Conservation (phyloP, 2,329 filamentous ascomycete genomes). For the Sclerotinia subarctica region DNA sequence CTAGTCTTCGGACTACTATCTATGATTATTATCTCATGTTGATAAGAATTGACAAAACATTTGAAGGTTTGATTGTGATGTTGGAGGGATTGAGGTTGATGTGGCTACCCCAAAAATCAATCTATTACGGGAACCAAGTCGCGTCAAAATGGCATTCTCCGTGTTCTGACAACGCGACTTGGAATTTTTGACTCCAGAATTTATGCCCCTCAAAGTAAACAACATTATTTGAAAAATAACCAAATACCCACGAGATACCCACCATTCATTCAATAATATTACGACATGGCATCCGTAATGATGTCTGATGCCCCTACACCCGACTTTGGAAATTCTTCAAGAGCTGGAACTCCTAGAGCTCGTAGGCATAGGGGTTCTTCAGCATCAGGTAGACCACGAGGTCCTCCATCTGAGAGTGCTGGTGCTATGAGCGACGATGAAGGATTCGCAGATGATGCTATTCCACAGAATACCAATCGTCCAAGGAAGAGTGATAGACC, state of each 20-base stretch:
- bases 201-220: constrained; percentile 30
- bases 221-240: constrained; percentile 24
- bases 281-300: constrained; percentile 37
- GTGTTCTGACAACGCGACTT: constrained; percentile 19
- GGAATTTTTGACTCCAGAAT: constrained; percentile 25
- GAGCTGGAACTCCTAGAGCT: constrained; percentile 32
- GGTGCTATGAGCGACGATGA: constrained; percentile 61
- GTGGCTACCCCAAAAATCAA: constrained; percentile 7
- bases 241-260: constrained; percentile 17
- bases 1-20: background rate
- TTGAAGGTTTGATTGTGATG: background rate
- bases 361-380: constrained; percentile 35
- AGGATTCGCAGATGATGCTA: constrained; percentile 62
- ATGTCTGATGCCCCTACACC: constrained; percentile 36
- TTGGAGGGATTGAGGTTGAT: too few relatives aligned
- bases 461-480: constrained; percentile 52
- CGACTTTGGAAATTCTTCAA: constrained; percentile 32
- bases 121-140: constrained; percentile 33
- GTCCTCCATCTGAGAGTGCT: constrained; percentile 60
- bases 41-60: background rate
- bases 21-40: background rate
- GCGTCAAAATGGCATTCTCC: constrained; percentile 26
- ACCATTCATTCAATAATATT: constrained; percentile 16
- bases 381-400: constrained; percentile 34
- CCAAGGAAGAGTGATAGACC: constrained; percentile 44